Evolutionary conservation across 768 basidiomycete genomes (phyloP).

Genomic region (Lactarius deliciosus): DNA sequence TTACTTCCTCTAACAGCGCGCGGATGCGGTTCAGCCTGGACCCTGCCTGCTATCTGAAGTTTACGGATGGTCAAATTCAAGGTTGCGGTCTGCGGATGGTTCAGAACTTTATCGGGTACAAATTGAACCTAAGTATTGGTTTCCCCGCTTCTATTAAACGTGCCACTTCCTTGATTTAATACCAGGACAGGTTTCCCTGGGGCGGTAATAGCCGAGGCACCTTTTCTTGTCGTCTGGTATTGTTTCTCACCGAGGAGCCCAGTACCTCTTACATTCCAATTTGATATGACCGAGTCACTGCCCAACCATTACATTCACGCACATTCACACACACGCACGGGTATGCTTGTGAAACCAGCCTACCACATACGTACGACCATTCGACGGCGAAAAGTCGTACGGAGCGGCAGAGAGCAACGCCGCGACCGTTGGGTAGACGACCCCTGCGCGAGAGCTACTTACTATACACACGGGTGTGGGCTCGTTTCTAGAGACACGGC

Average conservation of each 20-base stretch:
- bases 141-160: conserved; percentile 14
- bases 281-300: conserved; percentile 11
- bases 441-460: conserved; percentile 3
- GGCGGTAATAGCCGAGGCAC: conserved; percentile 2
- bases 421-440: neutral
- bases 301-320: neutral
- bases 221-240: conserved; percentile 9
- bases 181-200: neutral
- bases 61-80: conserved; percentile 4
- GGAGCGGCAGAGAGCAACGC: conserved; percentile 2
- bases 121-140: conserved; percentile 19
- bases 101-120: conserved; percentile 20
- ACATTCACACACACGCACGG: conserved; percentile 1
- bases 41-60: neutral
- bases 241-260: conserved; percentile 10
- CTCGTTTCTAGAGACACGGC: neutral
- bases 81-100: neutral
- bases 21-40: conserved; percentile 1
- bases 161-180: conserved; percentile 24
- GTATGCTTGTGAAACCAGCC: neutral
- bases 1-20: neutral
- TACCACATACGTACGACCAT: conserved; percentile 21
- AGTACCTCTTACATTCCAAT: neutral
- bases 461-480: neutral
- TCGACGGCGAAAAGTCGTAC: conserved; percentile 8